Evolutionary conservation across 805 yeast species (phyloP).

Genomic region (Teunomyces barrocoloradensis): DNA sequence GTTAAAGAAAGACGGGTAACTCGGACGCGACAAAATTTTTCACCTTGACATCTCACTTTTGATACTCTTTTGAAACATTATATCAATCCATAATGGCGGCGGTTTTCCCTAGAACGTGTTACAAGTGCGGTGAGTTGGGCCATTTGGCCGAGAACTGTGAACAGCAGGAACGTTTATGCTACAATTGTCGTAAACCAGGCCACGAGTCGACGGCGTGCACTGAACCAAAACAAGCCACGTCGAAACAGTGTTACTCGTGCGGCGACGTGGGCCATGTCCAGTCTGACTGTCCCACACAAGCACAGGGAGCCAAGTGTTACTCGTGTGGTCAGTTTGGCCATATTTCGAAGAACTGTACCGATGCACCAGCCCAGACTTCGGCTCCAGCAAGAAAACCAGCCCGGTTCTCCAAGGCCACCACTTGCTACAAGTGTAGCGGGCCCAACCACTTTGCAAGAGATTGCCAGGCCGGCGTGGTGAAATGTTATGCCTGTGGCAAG

Average conservation of each 20-base stretch:
- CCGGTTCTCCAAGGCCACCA: constrained; percentile 35
- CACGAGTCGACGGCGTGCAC: constrained; percentile 89
- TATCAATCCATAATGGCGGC: constrained; percentile 23
- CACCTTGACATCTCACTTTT: not conserved
- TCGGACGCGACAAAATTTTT: not conserved
- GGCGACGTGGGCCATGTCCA: constrained; percentile 88
- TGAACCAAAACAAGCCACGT: constrained; percentile 78
- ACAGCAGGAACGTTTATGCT: constrained; percentile 82
- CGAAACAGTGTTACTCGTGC: constrained; percentile 91
- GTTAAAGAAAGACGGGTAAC: not conserved
- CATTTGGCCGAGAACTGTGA: constrained; percentile 87
- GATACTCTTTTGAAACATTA: too few species aligned
- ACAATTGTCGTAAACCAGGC: constrained; percentile 88
- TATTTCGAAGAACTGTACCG: constrained; percentile 71
- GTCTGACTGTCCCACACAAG: constrained; percentile 72
- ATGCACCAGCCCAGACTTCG: constrained; percentile 16
- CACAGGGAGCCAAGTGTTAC: constrained; percentile 74
- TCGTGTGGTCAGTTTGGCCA: constrained; percentile 77
- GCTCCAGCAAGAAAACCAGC: constrained; percentile 19
- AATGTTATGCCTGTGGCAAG: constrained; percentile 92
- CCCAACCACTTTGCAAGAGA: constrained; percentile 93
- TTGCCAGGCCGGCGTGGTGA: constrained; percentile 68
- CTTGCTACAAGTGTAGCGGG: constrained; percentile 90
- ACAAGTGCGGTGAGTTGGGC: constrained; percentile 89
- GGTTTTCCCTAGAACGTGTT: constrained; percentile 72